Base-by-base conservation (phyloP, 1,284 basidiomycete genomes). In the Microbotryomycetes sp. region DNA sequence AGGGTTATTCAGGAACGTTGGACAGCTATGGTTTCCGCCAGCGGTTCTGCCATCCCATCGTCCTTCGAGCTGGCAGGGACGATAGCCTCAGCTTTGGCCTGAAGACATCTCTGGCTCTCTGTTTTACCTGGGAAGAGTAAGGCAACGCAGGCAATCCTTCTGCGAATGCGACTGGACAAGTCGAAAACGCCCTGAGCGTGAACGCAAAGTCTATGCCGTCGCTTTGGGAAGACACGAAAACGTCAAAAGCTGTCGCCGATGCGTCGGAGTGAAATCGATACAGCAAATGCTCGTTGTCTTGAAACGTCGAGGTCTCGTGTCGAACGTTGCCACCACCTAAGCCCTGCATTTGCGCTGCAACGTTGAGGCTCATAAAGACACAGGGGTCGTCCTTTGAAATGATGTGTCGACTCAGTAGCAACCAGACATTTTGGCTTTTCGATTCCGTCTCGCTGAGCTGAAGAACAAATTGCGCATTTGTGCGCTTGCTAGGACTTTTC, bases 1-100 rank as follows among this genome's bases (percentile, higher is more conserved):
- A 0, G 93, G 93, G 72, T 97, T 97, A 60, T 82, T 76, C 83
- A 93, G 87, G 76, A 89, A 96, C 0, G 86, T 85, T 0, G 89
- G 82, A 67, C 84, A 80, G 0, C 82, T 82, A 52, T 84, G 82
- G 71, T 92, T 92, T 0, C 93, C 93, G 0, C 93, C 93, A 0
- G 89, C 83, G 11, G 83, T 88, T 64, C 85, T 85, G 47, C 77
- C 81, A 0, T 84, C 86, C 70, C 94, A 81, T 0, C 77, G 71
- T 3, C 84, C 86, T 0, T 81, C 76, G 9, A 86, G 70, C 88
- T 89, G 60, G 27, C 5, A 27, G 31, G n/a, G 18, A 3, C 18
- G 13, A 9, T 1, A 48, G 45, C 5, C n/a, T 21, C 21, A 45
- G 41, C 4, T 29, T 26, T 11, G 3, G 7, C n/a, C n/a, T n/a